These are phyloP conservation scores for Podila epigama DNA, from an alignment of 192 early-diverging fungal species.

Conservation along the genomic window DNA sequence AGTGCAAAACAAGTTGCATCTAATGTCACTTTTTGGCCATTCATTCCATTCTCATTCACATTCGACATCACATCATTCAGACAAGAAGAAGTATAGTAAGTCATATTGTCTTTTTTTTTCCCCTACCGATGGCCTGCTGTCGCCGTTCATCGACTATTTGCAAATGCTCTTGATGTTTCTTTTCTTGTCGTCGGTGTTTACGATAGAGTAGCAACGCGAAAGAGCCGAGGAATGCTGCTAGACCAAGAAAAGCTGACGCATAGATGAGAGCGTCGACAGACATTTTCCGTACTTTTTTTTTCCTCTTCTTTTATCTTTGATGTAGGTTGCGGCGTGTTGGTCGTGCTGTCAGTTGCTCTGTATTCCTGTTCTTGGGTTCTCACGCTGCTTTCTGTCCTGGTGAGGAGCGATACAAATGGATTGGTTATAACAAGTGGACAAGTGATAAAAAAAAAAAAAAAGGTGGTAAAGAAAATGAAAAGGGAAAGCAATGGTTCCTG, in stretches of 20 bases:
- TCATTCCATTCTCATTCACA: neutral
- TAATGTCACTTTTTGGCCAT: too few relatives aligned
- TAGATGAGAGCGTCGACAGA: slow-evolving; percentile 2
- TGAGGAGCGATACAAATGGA: neutral
- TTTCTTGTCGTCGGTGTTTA: neutral
- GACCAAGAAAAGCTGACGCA: neutral
- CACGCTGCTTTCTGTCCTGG: neutral
- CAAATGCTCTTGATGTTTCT: neutral
- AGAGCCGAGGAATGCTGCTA: neutral
- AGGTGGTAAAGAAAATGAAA: neutral
- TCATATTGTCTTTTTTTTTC: neutral
- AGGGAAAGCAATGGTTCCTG: neutral
- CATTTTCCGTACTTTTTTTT: neutral
- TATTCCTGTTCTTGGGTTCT: neutral
- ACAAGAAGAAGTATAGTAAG: neutral
- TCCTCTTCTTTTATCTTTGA: neutral
- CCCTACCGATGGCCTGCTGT: neutral
- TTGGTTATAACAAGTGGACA: neutral
- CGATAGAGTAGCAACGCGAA: slow-evolving; percentile 3
- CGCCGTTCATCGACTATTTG: neutral
- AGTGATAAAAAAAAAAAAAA: neutral
- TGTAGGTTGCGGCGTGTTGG: neutral
- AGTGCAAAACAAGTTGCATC: too few relatives aligned
- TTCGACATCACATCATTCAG: neutral
- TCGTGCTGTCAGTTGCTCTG: neutral